Base-by-base conservation (phyloP, 345 rosid genomes). In the Reutealis trisperma region DNA sequence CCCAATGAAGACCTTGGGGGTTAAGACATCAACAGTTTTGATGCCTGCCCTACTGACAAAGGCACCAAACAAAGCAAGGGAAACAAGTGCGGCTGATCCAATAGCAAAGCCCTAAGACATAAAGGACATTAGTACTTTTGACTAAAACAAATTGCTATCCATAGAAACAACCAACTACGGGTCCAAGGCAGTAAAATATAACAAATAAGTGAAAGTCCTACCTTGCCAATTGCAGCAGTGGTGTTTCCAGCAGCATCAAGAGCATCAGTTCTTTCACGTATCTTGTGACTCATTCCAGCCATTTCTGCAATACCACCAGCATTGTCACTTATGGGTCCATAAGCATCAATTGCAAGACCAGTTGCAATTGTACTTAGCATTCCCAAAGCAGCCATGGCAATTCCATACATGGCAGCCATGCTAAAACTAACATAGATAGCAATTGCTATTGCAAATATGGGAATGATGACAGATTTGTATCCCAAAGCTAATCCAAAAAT, bases 191-290 rank as follows among this genome's bases (percentile, higher is more conserved):
- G 16, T 63, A 4, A 60, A 7, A 27, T 0, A 37, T 11, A 32
- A 47, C 16, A 6, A 32, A 19, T 60, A 1, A 59, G 59, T 27
- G 13, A 1, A 69, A 34, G 16, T 27, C 70, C 37, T 80, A 79
- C 94, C 92, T 89, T 90, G 82, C 94, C 94, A 41, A 90, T 90
- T 52, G 94, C 94, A 24, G 92, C 94, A 21, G 94, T 87, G 79
- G 87, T 90, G 84, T 88, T 90, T 64, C 94, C 94, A 5, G 92
- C 94, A 61, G 90, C 90, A 71, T 90, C 92, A 22, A 90, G 67
- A 55, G 94, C 94, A 69, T 87, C 91, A 1, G 92, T 90, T 69
- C 88, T 79, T 76, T 90, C 90, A 0, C 88, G 88, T 13, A 90
- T 87, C 78, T 82, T 81, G 78, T 85, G 88, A 82, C 89, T 86